Evolutionary conservation across 176 grass and related monocot species (phyloP).

Genomic region (Oryza meridionalis): DNA sequence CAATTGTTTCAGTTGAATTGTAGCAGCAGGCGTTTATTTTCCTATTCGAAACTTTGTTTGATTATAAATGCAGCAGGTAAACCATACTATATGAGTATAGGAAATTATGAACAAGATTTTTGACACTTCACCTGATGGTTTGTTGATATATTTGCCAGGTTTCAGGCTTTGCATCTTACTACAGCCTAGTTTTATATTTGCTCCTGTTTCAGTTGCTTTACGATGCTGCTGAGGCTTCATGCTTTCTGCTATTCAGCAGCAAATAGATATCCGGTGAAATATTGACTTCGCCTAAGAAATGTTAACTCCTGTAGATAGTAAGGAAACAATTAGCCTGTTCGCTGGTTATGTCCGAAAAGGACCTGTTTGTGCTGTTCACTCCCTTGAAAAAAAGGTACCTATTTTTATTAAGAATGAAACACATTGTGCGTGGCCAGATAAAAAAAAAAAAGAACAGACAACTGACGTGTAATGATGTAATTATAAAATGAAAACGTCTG

Average conservation of each 20-base stretch:
- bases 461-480: background rate
- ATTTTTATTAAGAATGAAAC: background rate
- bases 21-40: slow-evolving; percentile 6
- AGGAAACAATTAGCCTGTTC: background rate
- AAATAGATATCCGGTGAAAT: slow-evolving; percentile 14
- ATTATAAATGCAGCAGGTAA: background rate
- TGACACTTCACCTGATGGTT: slow-evolving; percentile 64
- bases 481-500: slow-evolving; percentile 10
- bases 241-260: background rate
- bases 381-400: background rate
- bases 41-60: background rate
- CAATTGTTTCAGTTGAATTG: background rate
- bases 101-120: background rate
- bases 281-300: slow-evolving; percentile 14
- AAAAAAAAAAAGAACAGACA: background rate
- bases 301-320: slow-evolving; percentile 18
- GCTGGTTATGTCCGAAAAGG: background rate
- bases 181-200: slow-evolving; percentile 49
- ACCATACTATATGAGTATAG: background rate
- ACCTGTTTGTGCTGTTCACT: background rate
- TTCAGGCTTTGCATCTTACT: slow-evolving; percentile 64
- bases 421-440: no score
- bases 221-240: slow-evolving; percentile 54
- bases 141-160: slow-evolving; percentile 50
- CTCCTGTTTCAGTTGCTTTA: slow-evolving; percentile 45